A percentile compares a stretch with the other conserved stretches of the same genome.
Evolutionary conservation across 257 asterid species (phyloP).

Genomic region (Cynanchum wilfordii): DNA sequence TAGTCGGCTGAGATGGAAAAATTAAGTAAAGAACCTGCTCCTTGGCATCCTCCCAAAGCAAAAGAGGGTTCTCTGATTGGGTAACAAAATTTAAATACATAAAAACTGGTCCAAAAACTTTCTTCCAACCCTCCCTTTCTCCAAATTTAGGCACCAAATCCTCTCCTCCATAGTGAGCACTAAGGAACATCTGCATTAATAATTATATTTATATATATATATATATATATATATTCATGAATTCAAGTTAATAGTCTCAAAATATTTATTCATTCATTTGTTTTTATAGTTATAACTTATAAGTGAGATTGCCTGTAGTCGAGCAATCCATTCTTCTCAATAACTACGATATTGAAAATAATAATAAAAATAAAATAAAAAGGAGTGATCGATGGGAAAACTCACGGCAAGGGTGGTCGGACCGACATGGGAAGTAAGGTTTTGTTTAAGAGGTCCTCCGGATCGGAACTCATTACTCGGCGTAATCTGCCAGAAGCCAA

Average conservation of each 20-base stretch:
- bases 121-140: constrained; percentile 63
- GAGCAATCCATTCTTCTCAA: too few species aligned
- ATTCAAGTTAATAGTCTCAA: background rate
- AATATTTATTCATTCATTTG: too few species aligned
- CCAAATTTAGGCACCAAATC: constrained; percentile 50
- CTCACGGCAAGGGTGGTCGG: constrained; percentile 72
- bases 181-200: constrained; percentile 43
- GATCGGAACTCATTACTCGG: constrained; percentile 72
- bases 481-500: constrained; percentile 78
- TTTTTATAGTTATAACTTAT: too few species aligned
- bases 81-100: constrained; percentile 47
- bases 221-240: too few species aligned
- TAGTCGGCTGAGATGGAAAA: too few species aligned
- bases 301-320: too few species aligned
- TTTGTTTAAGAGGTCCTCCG: constrained; percentile 80
- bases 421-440: constrained; percentile 69
- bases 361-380: too few species aligned
- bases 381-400: background rate
- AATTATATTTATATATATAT: too few species aligned
- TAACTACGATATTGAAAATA: too few species aligned
- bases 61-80: constrained; percentile 34
- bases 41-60: constrained; percentile 65
- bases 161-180: constrained; percentile 59
- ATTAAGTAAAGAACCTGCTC: constrained; percentile 33
- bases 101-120: constrained; percentile 73